These are phyloP conservation scores for Globisporangium parvum DNA, from an alignment of 352 stramenopile species.

Conservation along the genomic window DNA sequence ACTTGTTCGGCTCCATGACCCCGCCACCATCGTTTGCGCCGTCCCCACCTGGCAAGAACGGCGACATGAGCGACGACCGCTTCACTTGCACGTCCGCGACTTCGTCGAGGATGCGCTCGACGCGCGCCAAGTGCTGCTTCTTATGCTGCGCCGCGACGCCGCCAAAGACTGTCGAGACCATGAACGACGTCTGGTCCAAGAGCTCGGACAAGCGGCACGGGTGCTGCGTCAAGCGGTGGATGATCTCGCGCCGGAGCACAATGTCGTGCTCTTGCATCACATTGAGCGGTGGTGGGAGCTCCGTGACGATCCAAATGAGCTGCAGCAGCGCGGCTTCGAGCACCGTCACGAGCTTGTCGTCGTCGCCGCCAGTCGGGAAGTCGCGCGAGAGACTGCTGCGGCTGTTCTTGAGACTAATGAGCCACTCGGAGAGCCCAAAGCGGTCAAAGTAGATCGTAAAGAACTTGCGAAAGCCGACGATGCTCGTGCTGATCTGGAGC, in stretches of 20 bases:
- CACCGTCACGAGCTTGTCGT: slow-evolving; percentile 61
- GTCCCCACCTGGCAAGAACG: slow-evolving; percentile 25
- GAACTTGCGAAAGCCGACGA: slow-evolving; percentile 65
- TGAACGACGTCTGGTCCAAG: slow-evolving; percentile 74
- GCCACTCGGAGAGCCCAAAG: slow-evolving; percentile 71
- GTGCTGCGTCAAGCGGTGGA: slow-evolving; percentile 76
- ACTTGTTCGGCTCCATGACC: slow-evolving; percentile 70
- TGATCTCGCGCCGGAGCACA: slow-evolving; percentile 79
- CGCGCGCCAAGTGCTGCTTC: slow-evolving; percentile 54
- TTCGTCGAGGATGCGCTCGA: slow-evolving; percentile 64
- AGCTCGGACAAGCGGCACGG: slow-evolving; percentile 70
- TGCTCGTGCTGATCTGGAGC: slow-evolving; percentile 53
- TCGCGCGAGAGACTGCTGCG: slow-evolving; percentile 43
- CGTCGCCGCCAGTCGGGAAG: slow-evolving; percentile 18
- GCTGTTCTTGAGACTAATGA: slow-evolving; percentile 52
- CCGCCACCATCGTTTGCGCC: slow-evolving; percentile 27
- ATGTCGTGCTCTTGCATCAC: slow-evolving; percentile 53
- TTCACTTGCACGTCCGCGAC: slow-evolving; percentile 69
- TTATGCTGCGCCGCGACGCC: slow-evolving; percentile 53
- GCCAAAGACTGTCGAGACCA: slow-evolving; percentile 63
- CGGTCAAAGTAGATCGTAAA: slow-evolving; percentile 78
- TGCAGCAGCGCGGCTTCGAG: slow-evolving; percentile 77
- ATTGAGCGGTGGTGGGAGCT: slow-evolving; percentile 64
- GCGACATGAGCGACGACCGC: slow-evolving; percentile 24
- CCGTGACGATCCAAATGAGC: slow-evolving; percentile 84